These are phyloP conservation scores for Ophiostoma triangulosporum DNA, from an alignment of 2,329 filamentous ascomycete genomes.

Conservation along the genomic window DNA sequence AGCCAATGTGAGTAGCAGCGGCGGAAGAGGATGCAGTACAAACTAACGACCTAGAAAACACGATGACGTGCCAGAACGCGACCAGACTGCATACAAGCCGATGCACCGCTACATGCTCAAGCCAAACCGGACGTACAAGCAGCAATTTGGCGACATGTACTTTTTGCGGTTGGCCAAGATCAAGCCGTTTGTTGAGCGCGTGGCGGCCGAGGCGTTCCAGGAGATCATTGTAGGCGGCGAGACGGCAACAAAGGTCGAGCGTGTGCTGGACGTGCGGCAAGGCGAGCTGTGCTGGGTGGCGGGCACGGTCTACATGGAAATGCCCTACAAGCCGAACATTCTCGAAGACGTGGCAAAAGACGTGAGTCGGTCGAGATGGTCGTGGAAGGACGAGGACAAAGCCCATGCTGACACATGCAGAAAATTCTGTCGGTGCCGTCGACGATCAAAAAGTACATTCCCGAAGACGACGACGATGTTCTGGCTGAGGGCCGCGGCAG, in stretches of 20 bases:
- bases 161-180: constrained; percentile 80
- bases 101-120: constrained; percentile 62
- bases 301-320: constrained; percentile 94
- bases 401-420: constrained; percentile 2
- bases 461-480: constrained; percentile 44
- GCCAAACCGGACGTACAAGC: constrained; percentile 63
- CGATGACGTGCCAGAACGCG: constrained; percentile 32
- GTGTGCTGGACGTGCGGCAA: constrained; percentile 90
- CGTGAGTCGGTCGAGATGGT: too few relatives aligned
- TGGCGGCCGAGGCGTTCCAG: constrained; percentile 64
- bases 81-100: constrained; percentile 52
- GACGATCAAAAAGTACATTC: constrained; percentile 62
- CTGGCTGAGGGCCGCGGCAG: constrained; percentile 14
- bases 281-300: constrained; percentile 91
- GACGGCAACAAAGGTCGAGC: constrained; percentile 59
- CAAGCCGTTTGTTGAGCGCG: constrained; percentile 66
- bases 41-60: constrained; percentile 19
- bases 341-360: constrained; percentile 91
- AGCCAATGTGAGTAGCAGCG: constrained; percentile 31
- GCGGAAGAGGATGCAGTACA: neutral
- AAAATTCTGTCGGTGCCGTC: constrained; percentile 35
- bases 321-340: constrained; percentile 91
- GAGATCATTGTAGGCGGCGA: constrained; percentile 67
- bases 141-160: constrained; percentile 97
- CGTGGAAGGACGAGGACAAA: too few relatives aligned